A percentile compares a stretch with the other conserved stretches of the same genome.
phyloP scores from a whole-genome alignment of 2,329 filamentous ascomycete species.

The Sporothrix humicola region DNA sequence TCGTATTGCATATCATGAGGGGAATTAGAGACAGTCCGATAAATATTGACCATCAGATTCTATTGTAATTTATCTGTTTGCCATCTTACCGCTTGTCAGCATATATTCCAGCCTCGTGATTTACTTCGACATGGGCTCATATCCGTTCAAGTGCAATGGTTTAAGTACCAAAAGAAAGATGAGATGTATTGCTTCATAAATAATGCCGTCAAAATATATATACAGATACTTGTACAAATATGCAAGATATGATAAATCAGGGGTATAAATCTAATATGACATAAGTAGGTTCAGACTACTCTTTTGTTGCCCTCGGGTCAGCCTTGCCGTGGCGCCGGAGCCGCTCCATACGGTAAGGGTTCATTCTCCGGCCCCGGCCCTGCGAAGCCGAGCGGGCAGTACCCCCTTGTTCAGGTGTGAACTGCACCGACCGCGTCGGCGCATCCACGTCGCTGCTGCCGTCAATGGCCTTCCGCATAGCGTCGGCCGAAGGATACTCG shows the following conservation, averaged over 20 bases:
- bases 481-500: neutral
- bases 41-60: no score
- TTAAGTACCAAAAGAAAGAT: conserved; percentile 10
- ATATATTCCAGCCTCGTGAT: neutral
- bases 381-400: neutral
- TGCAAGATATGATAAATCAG: conserved; percentile 25
- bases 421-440: neutral
- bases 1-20: neutral
- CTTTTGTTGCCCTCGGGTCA: neutral
- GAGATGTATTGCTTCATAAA: conserved; percentile 21
- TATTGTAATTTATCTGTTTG: no score
- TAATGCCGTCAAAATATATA: conserved; percentile 21
- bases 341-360: neutral
- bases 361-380: neutral
- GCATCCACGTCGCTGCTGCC: neutral
- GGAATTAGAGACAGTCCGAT: neutral
- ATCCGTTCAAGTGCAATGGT: neutral
- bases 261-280: conserved; percentile 26
- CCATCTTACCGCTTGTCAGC: neutral
- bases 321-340: neutral
- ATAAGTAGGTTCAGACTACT: neutral
- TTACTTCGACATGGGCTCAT: neutral
- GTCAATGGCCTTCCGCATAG: conserved; percentile 1
- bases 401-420: neutral
- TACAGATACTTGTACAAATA: neutral